phyloP scores from a whole-genome alignment of 768 basidiomycete species.

The Mycena kentingensis region DNA sequence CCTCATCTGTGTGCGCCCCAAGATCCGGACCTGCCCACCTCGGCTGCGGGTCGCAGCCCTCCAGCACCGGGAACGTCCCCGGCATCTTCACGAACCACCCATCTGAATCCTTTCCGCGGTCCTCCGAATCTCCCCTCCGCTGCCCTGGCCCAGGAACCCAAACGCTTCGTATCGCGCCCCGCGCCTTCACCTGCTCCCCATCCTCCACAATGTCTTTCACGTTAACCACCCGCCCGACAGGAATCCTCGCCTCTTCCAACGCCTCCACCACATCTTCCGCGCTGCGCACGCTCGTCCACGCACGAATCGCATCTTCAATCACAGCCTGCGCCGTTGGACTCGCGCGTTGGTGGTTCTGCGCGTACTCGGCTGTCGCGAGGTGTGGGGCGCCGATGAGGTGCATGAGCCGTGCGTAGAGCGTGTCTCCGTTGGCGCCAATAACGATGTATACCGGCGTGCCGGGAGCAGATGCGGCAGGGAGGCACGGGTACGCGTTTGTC shows the following conservation, averaged over 20 bases:
- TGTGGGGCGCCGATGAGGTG: slow-evolving; percentile 57
- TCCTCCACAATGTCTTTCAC: slow-evolving; percentile 68
- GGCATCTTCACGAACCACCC: slow-evolving; percentile 72
- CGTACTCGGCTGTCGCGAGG: slow-evolving; percentile 55
- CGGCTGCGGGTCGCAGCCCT: slow-evolving; percentile 58
- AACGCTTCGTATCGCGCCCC: slow-evolving; percentile 63
- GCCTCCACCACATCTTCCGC: slow-evolving; percentile 54
- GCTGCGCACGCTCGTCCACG: slow-evolving; percentile 54
- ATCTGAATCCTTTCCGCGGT: slow-evolving; percentile 13
- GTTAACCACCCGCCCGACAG: slow-evolving; percentile 62
- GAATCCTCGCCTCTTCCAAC: slow-evolving; percentile 57
- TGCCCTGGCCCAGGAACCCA: slow-evolving; percentile 39
- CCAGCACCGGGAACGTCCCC: slow-evolving; percentile 61
- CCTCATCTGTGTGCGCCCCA: slow-evolving; percentile 58
- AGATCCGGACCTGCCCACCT: slow-evolving; percentile 72
- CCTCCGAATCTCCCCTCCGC: slow-evolving; percentile 28
- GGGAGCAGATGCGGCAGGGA: slow-evolving; percentile 45
- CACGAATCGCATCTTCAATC: slow-evolving; percentile 64
- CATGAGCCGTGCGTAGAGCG: slow-evolving; percentile 71
- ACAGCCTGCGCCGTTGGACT: slow-evolving; percentile 60
- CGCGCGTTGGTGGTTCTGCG: slow-evolving; percentile 63
- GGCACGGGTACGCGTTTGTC: slow-evolving; percentile 73
- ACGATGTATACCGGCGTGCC: slow-evolving; percentile 57
- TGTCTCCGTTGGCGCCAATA: slow-evolving; percentile 73
- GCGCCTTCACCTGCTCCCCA: slow-evolving; percentile 51